A percentile compares a stretch with the other conserved stretches of the same genome.
Conservation (phyloP, 2,329 filamentous ascomycete genomes). For the Colletotrichum sp. region DNA sequence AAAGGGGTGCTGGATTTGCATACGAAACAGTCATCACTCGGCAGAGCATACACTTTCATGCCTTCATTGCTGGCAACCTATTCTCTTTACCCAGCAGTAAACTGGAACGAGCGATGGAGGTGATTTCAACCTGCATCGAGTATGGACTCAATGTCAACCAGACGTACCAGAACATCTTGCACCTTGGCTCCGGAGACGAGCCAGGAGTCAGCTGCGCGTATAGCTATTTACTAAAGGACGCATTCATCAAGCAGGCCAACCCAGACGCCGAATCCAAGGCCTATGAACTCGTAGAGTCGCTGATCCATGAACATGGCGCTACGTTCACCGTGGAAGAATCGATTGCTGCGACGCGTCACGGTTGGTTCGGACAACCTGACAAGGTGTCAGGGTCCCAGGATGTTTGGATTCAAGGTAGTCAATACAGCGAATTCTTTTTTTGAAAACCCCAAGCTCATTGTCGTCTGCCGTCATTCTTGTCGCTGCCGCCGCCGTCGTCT, state of each 20-base stretch:
- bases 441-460: not conserved
- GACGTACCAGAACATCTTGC: not conserved
- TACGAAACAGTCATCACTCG: not conserved
- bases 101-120: not conserved
- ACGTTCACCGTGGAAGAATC: not conserved
- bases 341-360: not conserved
- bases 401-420: not conserved
- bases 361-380: not conserved
- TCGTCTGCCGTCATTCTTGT: not conserved
- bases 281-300: not conserved
- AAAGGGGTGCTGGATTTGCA: not conserved
- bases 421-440: not conserved
- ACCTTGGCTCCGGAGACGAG: no score
- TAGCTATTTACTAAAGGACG: not conserved
- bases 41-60: not conserved
- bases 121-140: not conserved
- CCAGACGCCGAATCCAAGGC: not conserved
- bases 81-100: not conserved
- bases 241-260: not conserved
- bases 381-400: not conserved
- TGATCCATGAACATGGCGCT: not conserved
- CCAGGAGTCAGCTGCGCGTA: not conserved
- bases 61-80: not conserved
- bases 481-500: not conserved
- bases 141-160: not conserved